phyloP scores from a whole-genome alignment of 1,284 basidiomycete genomes.

The Trichosporon coremiiforme region DNA sequence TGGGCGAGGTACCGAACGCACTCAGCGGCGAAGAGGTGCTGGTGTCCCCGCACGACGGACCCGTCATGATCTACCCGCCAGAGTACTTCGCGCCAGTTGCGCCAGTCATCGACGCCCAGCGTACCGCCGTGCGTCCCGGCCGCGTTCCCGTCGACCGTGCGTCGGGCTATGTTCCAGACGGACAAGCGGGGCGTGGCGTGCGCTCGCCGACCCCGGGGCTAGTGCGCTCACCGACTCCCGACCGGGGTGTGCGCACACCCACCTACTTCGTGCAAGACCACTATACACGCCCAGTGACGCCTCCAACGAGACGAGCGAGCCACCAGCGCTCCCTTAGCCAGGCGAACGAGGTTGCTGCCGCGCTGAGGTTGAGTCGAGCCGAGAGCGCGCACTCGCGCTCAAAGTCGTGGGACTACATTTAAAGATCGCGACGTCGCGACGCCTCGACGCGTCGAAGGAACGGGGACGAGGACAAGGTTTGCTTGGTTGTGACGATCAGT shows the following conservation, averaged over 20 bases:
- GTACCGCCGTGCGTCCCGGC: neutral
- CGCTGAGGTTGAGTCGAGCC: neutral
- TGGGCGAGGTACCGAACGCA: neutral
- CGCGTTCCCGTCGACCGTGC: neutral
- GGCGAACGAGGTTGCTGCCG: conserved; percentile 9
- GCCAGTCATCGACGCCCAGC: neutral
- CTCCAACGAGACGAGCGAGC: conserved; percentile 15
- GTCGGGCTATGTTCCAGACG: neutral
- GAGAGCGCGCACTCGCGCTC: neutral
- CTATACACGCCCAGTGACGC: conserved; percentile 10
- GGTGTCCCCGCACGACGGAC: neutral
- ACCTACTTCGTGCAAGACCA: neutral
- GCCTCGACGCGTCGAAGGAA: no score
- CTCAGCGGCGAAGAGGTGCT: neutral
- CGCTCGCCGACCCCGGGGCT: neutral
- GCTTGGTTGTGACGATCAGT: neutral
- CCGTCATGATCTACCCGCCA: neutral
- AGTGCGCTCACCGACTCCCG: no score
- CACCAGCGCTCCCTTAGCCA: conserved; percentile 20
- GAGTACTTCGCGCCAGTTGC: neutral
- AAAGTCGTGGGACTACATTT: conserved; percentile 14
- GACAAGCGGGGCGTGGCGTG: neutral
- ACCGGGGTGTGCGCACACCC: neutral
- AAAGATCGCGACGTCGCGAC: no score
- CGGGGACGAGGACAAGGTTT: neutral